Conservation (phyloP, 176 grass and related monocot species). For the Musa itinerans region DNA sequence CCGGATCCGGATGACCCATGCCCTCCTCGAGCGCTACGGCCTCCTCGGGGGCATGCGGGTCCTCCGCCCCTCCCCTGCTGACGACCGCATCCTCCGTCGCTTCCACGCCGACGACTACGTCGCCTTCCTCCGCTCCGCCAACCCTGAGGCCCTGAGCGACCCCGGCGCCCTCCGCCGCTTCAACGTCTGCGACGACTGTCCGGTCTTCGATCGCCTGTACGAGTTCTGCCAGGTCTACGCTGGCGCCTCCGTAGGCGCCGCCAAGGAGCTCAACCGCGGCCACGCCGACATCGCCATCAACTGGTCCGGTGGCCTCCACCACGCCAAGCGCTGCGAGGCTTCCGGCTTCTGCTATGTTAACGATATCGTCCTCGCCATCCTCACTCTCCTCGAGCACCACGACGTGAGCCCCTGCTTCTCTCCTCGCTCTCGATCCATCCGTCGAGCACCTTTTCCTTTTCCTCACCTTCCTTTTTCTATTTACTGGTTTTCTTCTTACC, state of each 20-base stretch:
- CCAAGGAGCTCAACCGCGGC: constrained; percentile 69
- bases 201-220: constrained; percentile 75
- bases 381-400: constrained; percentile 65
- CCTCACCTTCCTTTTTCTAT: neutral
- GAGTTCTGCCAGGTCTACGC: constrained; percentile 90
- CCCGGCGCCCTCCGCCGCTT: constrained; percentile 55
- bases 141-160: constrained; percentile 72
- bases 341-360: constrained; percentile 93
- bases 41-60: constrained; percentile 72
- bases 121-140: constrained; percentile 61
- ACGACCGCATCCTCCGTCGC: constrained; percentile 62
- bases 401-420: constrained; percentile 32
- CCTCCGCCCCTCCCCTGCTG: constrained; percentile 43
- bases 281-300: constrained; percentile 85
- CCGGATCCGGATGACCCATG: constrained; percentile 92
- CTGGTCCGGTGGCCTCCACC: constrained; percentile 74
- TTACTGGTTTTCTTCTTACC: neutral
- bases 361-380: constrained; percentile 78
- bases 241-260: constrained; percentile 56
- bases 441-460: neutral
- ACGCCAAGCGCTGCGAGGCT: constrained; percentile 74
- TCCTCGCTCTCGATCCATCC: neutral
- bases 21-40: constrained; percentile 52
- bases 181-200: constrained; percentile 86
- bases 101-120: constrained; percentile 97